Evolutionary conservation across 1,139 yeast species (phyloP), one percentile per base, ranked within the genome.

Genomic region (Lodderomyces orthopsilosis): DNA sequence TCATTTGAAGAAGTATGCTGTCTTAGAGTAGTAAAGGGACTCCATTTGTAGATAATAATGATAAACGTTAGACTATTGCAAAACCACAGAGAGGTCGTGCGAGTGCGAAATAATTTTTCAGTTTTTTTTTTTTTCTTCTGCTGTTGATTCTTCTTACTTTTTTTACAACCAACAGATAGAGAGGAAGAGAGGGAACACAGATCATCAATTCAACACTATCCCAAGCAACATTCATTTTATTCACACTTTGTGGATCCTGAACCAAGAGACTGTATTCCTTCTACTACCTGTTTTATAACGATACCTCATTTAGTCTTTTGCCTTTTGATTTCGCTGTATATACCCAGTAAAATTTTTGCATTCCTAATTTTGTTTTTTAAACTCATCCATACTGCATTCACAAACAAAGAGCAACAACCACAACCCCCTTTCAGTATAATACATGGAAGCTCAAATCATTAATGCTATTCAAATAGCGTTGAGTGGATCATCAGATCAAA

Each of bases 391-490:
- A 9, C 27, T 24, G n/a, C 27, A 24, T 24, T 12, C 10, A 7
- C n/a, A 24, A 4, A 12, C n/a, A 7, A 6, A 8, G n/a, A 24
- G 9, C 10, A 6, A 8, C 27, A 12, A 8, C 23, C 8, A 5
- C 27, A 6, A 4, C 27, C n/a, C 27, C 4, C n/a, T 10, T 24
- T 24, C n/a, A 10, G 9, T 24, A 21, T 15, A n/a, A 23, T 41
- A 8, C 26, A 87, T 88, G 94, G 90, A 87, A 55, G 79, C 80
- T 55, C 95, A 90, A 71, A 86, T 93, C 59, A 91, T 81, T 64
- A 96, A 90, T 70, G 98, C 97, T 40, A 95, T 93, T 44, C 85
- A 82, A 53, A 83, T 91, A 51, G 98, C 97, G 32, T 79, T 89
- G 50, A 82, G 84, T 59, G 87, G 88, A 39, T 72, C 84, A n/a